These are phyloP conservation scores for Carex kokanica DNA, from an alignment of 176 grass and related monocot species.

Conservation along the genomic window DNA sequence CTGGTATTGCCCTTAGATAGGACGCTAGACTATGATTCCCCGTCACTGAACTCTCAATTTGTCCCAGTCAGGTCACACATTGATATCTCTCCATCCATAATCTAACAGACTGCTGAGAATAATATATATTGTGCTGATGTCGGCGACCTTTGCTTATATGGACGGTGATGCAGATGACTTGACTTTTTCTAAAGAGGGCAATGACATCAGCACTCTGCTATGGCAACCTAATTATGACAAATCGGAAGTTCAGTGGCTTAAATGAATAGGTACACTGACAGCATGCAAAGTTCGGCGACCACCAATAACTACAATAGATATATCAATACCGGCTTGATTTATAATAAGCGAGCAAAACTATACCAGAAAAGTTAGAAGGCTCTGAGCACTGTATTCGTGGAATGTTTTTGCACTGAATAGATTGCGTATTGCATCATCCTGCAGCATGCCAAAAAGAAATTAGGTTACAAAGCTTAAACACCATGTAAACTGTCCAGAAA, in stretches of 20 bases:
- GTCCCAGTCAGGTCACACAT: background rate
- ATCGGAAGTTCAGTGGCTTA: background rate
- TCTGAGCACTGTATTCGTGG: constrained; percentile 95
- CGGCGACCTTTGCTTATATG: background rate
- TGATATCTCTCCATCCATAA: background rate
- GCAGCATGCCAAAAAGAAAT: constrained; percentile 32
- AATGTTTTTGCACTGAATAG: constrained; percentile 99
- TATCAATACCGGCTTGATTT: background rate
- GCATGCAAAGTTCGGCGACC: background rate
- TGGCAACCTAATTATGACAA: background rate
- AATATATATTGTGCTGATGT: background rate
- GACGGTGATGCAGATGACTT: background rate
- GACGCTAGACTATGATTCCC: background rate
- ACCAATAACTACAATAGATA: background rate
- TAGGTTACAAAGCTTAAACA: constrained; percentile 13
- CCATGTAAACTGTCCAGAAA: background rate
- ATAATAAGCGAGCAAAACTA: constrained; percentile 4
- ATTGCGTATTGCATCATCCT: constrained; percentile 99
- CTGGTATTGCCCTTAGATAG: background rate
- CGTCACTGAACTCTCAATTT: background rate
- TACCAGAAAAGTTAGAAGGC: constrained; percentile 98
- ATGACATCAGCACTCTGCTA: constrained; percentile 1
- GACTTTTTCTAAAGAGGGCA: background rate
- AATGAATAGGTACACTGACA: background rate
- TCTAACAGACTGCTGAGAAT: background rate